These are phyloP conservation scores for Alternaria conjuncta DNA, from an alignment of 2,329 filamentous ascomycete genomes.

Conservation along the genomic window DNA sequence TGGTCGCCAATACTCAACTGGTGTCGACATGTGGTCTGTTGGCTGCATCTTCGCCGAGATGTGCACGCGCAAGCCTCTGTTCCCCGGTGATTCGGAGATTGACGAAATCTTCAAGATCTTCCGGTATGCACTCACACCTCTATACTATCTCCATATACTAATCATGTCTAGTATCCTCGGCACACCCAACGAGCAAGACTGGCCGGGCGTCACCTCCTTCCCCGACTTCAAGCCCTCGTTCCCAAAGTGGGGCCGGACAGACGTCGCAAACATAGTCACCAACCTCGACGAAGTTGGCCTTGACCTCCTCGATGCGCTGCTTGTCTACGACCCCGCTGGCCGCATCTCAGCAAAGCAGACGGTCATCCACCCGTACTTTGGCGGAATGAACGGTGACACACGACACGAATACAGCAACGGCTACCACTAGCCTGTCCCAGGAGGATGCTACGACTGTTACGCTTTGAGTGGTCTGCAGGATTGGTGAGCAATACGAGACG, in stretches of 20 bases:
- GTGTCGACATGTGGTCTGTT: slow-evolving; percentile 95
- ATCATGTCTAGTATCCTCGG: slow-evolving; percentile 64
- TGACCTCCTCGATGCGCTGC: slow-evolving; percentile 71
- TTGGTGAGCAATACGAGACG: slow-evolving; percentile 15
- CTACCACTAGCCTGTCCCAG: slow-evolving; percentile 31
- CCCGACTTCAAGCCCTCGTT: slow-evolving; percentile 93
- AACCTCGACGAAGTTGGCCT: slow-evolving; percentile 75
- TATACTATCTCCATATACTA: slow-evolving; percentile 1
- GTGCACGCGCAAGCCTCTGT: slow-evolving; percentile 91
- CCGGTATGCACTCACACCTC: slow-evolving; percentile 62
- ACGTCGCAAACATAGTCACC: slow-evolving; percentile 69
- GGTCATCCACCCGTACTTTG: slow-evolving; percentile 84
- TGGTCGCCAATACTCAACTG: slow-evolving; percentile 89
- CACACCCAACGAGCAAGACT: slow-evolving; percentile 80
- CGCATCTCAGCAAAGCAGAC: slow-evolving; percentile 90
- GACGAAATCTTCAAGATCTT: slow-evolving; percentile 96
- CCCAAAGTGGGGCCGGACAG: slow-evolving; percentile 84
- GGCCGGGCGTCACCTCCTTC: slow-evolving; percentile 93
- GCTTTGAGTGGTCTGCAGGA: slow-evolving; percentile 30
- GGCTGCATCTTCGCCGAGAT: slow-evolving; percentile 96
- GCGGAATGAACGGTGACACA: slow-evolving; percentile 50
- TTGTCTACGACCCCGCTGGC: slow-evolving; percentile 85
- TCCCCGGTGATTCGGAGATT: slow-evolving; percentile 91
- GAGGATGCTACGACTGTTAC: slow-evolving; percentile 40
- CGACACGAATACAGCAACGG: slow-evolving; percentile 49